These are phyloP conservation scores for Dysphania ambrosioides DNA, from an alignment of 148 eudicot genomes.

Conservation along the genomic window DNA sequence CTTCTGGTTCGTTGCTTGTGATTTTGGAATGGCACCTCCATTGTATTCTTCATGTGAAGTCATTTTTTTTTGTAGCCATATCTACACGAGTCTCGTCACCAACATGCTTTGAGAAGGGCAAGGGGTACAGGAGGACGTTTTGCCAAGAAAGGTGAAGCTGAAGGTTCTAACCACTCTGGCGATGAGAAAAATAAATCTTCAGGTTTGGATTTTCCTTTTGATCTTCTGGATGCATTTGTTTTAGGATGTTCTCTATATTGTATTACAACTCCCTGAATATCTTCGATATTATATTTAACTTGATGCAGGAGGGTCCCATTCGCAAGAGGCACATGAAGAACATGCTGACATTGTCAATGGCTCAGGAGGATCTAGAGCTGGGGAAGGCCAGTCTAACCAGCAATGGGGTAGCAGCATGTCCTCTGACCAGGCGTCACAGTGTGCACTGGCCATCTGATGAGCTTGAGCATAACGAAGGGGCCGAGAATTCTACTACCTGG, in stretches of 20 bases:
- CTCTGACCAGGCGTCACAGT: slow-evolving; percentile 41
- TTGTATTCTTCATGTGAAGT: background rate
- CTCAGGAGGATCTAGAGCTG: slow-evolving; percentile 26
- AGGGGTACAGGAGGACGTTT: slow-evolving; percentile 94
- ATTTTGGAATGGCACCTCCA: background rate
- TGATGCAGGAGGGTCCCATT: slow-evolving; percentile 32
- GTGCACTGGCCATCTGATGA: slow-evolving; percentile 52
- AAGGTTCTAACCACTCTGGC: slow-evolving; percentile 31
- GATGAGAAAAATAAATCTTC: slow-evolving; percentile 34
- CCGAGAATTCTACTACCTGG: slow-evolving; percentile 6
- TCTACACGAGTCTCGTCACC: slow-evolving; percentile 95
- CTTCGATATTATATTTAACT: slow-evolving; percentile 2
- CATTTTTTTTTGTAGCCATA: slow-evolving; percentile 60
- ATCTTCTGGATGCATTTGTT: background rate
- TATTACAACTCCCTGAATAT: background rate
- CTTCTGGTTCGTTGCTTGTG: background rate
- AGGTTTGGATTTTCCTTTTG: slow-evolving; percentile 15
- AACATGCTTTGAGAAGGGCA: slow-evolving; percentile 87
- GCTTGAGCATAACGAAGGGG: background rate
- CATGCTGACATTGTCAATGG: slow-evolving; percentile 21
- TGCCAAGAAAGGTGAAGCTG: slow-evolving; percentile 63
- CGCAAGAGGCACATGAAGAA: slow-evolving; percentile 24
- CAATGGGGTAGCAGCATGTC: slow-evolving; percentile 45
- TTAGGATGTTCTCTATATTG: background rate
- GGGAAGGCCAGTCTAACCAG: slow-evolving; percentile 42